A percentile compares a stretch with the other conserved stretches of the same genome.
Evolutionary conservation across 106 monocot species (phyloP).

Genomic region (Amphibolis antarctica): DNA sequence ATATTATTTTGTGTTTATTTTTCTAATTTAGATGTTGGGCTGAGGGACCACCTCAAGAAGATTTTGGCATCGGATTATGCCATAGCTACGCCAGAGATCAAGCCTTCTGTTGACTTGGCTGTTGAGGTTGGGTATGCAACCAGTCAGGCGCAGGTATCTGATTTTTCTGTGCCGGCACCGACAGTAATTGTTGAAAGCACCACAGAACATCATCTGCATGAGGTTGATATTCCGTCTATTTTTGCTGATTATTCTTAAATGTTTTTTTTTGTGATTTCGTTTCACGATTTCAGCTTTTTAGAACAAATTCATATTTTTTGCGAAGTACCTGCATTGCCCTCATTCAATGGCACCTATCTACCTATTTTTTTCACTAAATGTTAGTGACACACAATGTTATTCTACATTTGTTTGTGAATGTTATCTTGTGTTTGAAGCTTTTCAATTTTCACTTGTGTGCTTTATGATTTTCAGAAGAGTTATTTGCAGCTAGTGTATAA

Average conservation of each 20-base stretch:
- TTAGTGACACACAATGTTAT: too few relatives aligned
- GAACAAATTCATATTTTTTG: background rate
- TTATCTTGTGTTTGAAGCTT: too few relatives aligned
- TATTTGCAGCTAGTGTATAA: too few relatives aligned
- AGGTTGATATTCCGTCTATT: background rate
- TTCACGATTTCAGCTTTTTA: background rate
- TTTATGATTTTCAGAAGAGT: too few relatives aligned
- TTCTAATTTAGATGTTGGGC: slow-evolving; percentile 55
- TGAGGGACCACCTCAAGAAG: slow-evolving; percentile 73
- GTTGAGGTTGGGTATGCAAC: slow-evolving; percentile 51
- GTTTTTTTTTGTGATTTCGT: background rate
- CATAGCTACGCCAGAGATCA: slow-evolving; percentile 66
- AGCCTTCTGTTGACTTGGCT: slow-evolving; percentile 68
- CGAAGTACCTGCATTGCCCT: too few relatives aligned
- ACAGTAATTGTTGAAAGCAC: background rate
- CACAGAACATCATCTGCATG: background rate
- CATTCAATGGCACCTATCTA: too few relatives aligned
- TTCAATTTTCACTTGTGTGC: too few relatives aligned
- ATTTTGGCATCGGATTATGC: slow-evolving; percentile 72
- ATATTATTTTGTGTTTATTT: background rate
- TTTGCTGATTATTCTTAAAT: background rate
- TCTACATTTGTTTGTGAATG: too few relatives aligned
- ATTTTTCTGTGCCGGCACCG: background rate
- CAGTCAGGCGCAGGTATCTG: slow-evolving; percentile 19
- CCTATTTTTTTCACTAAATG: too few relatives aligned